Evolutionary conservation across 345 rosid species (phyloP).

Genomic region (Citrus inodora): DNA sequence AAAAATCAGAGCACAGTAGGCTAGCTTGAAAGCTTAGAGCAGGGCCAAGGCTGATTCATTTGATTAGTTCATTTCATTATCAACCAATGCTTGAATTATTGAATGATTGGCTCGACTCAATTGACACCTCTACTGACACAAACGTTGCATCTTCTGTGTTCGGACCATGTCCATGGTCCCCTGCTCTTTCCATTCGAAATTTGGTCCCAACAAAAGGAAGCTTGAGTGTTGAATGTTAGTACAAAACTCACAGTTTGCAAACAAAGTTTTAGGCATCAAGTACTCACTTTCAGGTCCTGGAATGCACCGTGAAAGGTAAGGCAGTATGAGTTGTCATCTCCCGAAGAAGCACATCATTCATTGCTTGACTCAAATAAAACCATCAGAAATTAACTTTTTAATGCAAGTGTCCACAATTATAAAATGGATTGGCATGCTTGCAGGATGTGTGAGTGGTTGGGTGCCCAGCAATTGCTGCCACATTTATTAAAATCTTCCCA

Average conservation of each 20-base stretch:
- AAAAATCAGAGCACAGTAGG: neutral
- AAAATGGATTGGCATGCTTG: too few species aligned
- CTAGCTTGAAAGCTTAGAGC: neutral
- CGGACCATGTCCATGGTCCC: slow-evolving; percentile 13
- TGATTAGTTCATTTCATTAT: neutral
- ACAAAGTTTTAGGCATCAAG: too few species aligned
- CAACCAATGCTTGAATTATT: neutral
- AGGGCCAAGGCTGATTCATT: neutral
- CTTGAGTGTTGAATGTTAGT: neutral
- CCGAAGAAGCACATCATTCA: too few species aligned
- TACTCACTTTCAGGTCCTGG: too few species aligned
- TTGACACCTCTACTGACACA: neutral
- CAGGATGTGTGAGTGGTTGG: too few species aligned
- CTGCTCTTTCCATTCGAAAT: neutral
- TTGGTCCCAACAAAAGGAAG: slow-evolving; percentile 5
- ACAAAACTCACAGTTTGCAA: too few species aligned
- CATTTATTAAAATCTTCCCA: neutral
- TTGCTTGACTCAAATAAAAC: too few species aligned
- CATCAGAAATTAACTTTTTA: too few species aligned
- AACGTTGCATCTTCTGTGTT: neutral
- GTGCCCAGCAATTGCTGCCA: too few species aligned
- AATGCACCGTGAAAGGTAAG: too few species aligned
- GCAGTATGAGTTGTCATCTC: too few species aligned
- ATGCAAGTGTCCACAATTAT: too few species aligned
- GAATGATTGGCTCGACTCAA: neutral